These are phyloP conservation scores for Penicillium sp. DNA, from an alignment of 2,329 filamentous ascomycete species.

Conservation along the genomic window DNA sequence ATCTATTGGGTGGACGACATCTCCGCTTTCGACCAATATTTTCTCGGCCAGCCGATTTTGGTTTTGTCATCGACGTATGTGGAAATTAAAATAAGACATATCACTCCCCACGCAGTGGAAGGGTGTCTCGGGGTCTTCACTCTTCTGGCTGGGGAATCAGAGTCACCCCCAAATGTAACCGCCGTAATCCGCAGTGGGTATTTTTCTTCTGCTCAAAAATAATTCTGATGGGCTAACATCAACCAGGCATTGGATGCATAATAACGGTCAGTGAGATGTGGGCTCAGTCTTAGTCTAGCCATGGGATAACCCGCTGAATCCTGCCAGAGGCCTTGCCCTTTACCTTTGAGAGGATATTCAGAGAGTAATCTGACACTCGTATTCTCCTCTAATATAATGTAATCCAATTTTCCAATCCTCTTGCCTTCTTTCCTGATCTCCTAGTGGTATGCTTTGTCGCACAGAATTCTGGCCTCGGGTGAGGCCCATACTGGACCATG, in stretches of 20 bases:
- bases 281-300: too few species aligned
- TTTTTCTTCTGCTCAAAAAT: too few species aligned
- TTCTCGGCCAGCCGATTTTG: neutral
- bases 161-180: too few species aligned
- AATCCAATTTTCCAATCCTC: too few species aligned
- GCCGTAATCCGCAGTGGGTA: too few species aligned
- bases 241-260: too few species aligned
- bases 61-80: neutral
- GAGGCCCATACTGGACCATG: neutral
- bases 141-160: neutral
- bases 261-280: too few species aligned
- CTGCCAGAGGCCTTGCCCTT: too few species aligned
- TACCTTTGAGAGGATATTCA: too few species aligned
- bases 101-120: neutral
- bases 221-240: too few species aligned
- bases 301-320: too few species aligned
- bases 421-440: neutral
- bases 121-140: neutral
- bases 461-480: neutral
- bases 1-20: neutral
- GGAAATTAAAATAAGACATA: constrained; percentile 5
- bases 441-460: neutral
- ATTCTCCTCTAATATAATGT: neutral
- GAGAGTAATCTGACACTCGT: too few species aligned
- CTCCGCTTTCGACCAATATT: neutral